phyloP scores from a whole-genome alignment of 1,284 basidiomycete species.

The Apiotrichum domesticum region DNA sequence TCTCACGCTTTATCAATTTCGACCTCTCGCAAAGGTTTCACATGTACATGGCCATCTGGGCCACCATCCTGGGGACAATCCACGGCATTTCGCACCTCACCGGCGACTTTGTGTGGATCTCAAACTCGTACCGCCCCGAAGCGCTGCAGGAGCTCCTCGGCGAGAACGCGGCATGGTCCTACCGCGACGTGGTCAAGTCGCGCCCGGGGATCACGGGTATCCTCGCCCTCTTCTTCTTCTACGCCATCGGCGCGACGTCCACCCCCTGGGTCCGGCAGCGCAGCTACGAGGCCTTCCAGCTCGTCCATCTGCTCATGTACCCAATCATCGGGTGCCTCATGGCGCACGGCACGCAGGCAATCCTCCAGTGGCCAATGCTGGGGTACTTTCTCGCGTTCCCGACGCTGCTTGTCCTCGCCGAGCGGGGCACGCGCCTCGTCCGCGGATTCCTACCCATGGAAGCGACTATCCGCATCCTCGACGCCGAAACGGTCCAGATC shows the following conservation, averaged over 20 bases:
- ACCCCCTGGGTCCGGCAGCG: slow-evolving; percentile 20
- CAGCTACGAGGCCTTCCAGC: slow-evolving; percentile 29
- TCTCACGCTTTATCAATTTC: slow-evolving; percentile 28
- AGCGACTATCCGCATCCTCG: slow-evolving; percentile 23
- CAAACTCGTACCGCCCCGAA: slow-evolving; percentile 11
- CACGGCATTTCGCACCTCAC: slow-evolving; percentile 29
- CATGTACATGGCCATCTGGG: slow-evolving; percentile 23
- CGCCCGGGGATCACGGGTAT: slow-evolving; percentile 24
- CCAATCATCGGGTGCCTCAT: slow-evolving; percentile 27
- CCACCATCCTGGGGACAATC: slow-evolving; percentile 21
- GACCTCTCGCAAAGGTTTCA: slow-evolving; percentile 30
- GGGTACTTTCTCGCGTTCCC: slow-evolving; percentile 35
- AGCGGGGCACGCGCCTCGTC: slow-evolving; percentile 15
- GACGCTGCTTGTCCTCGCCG: slow-evolving; percentile 24
- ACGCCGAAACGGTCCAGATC: slow-evolving; percentile 25
- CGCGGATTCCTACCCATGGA: slow-evolving; percentile 20
- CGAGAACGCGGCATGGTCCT: slow-evolving; percentile 7
- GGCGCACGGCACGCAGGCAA: slow-evolving; percentile 24
- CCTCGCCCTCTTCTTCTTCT: slow-evolving; percentile 23
- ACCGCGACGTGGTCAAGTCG: slow-evolving; percentile 16
- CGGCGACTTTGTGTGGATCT: slow-evolving; percentile 26
- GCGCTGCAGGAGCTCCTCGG: slow-evolving; percentile 17
- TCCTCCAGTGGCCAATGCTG: slow-evolving; percentile 30
- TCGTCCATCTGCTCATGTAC: slow-evolving; percentile 32
- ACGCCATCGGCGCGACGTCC: slow-evolving; percentile 14